A percentile compares a stretch with the other conserved stretches of the same genome.
Evolutionary conservation across 352 stramenopile species (phyloP).

Genomic region (Globisporangium cystogenes): DNA sequence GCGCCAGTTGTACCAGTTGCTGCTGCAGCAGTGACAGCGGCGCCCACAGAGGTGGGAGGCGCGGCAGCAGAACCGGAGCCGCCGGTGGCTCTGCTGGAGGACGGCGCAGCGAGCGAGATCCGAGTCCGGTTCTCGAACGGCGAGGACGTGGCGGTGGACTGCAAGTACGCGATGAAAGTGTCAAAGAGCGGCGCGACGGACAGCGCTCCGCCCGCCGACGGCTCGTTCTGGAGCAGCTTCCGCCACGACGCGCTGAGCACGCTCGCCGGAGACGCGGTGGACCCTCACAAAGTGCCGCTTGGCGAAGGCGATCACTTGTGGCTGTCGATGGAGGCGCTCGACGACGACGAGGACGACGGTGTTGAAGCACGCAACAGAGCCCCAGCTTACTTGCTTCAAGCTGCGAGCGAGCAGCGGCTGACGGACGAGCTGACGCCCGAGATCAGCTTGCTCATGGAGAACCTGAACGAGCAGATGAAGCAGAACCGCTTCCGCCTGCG

Average conservation of each 20-base stretch:
- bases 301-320: slow-evolving; percentile 30
- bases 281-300: slow-evolving; percentile 38
- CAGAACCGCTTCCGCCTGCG: slow-evolving; percentile 63
- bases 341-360: neutral
- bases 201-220: neutral
- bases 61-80: neutral
- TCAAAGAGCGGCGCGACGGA: neutral
- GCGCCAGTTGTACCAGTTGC: neutral
- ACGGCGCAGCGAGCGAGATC: slow-evolving; percentile 13
- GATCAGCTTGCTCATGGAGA: slow-evolving; percentile 72
- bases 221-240: slow-evolving; percentile 45
- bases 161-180: slow-evolving; percentile 35
- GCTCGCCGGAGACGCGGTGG: slow-evolving; percentile 35
- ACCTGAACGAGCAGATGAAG: slow-evolving; percentile 68
- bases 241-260: slow-evolving; percentile 51
- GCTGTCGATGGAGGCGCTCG: slow-evolving; percentile 40
- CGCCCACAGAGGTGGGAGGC: no score
- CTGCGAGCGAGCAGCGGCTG: neutral
- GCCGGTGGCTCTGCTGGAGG: neutral
- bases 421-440: slow-evolving; percentile 68
- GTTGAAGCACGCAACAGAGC: neutral
- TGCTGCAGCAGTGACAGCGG: no score
- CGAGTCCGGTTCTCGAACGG: slow-evolving; percentile 32
- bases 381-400: neutral
- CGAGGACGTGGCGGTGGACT: slow-evolving; percentile 22